A percentile compares a stretch with the other conserved stretches of the same genome.
Conservation (phyloP, 2,329 filamentous ascomycete species). For the Fusarium equiseti region DNA sequence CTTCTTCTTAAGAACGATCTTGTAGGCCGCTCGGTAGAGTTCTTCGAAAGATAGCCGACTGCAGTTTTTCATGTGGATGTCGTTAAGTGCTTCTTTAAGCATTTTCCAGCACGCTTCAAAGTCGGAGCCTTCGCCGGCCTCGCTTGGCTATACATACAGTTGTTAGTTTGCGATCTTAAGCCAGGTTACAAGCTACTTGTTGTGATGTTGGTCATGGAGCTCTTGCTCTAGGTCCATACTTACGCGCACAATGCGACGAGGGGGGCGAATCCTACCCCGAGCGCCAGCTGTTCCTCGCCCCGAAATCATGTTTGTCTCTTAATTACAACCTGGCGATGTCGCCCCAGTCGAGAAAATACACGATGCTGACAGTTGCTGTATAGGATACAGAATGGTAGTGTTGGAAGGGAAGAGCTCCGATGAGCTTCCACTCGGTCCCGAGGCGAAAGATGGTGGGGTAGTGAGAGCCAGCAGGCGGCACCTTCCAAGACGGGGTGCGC, state of each 20-base stretch:
- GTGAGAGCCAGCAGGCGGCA: slow-evolving; percentile 19
- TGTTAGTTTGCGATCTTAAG: slow-evolving; percentile 39
- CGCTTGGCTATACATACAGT: slow-evolving; percentile 48
- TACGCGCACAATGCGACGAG: slow-evolving; percentile 58
- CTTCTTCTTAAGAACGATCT: slow-evolving; percentile 90
- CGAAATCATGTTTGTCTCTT: slow-evolving; percentile 58
- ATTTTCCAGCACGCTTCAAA: slow-evolving; percentile 89
- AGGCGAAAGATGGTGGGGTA: slow-evolving; percentile 38
- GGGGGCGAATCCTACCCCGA: slow-evolving; percentile 58
- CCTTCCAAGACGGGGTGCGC: slow-evolving; percentile 25
- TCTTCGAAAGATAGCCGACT: slow-evolving; percentile 93
- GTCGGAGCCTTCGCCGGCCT: slow-evolving; percentile 71
- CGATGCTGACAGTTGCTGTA: neutral
- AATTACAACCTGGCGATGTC: slow-evolving; percentile 11
- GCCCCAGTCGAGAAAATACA: neutral
- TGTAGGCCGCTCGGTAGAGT: slow-evolving; percentile 93
- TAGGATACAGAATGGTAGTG: neutral
- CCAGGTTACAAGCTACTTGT: neutral
- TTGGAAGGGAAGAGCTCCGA: neutral
- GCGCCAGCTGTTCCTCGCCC: slow-evolving; percentile 60
- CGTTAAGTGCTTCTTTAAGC: slow-evolving; percentile 79
- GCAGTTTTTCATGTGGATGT: slow-evolving; percentile 94
- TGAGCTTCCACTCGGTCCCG: slow-evolving; percentile 10
- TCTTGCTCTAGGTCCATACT: slow-evolving; percentile 40
- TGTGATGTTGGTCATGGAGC: neutral